phyloP scores from a whole-genome alignment of 495 filamentous ascomycete genomes.

The Penicillium steckii region DNA sequence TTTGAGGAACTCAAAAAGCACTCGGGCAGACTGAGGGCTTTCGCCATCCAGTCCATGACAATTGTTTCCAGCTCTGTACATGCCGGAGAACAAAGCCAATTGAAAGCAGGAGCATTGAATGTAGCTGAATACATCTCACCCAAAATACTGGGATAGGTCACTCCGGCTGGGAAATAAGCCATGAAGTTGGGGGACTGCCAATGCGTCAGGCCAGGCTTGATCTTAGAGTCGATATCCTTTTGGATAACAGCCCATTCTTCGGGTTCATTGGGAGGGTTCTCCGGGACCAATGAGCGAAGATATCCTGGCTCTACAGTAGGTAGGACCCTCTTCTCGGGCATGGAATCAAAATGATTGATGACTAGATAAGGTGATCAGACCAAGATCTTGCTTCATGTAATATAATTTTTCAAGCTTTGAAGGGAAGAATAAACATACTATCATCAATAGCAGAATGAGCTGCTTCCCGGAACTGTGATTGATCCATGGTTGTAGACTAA shows the following conservation, averaged over 20 bases:
- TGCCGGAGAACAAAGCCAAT: constrained; percentile 94
- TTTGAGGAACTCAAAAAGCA: constrained; percentile 75
- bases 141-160: constrained; percentile 82
- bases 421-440: constrained; percentile 61
- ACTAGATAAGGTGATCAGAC: constrained; percentile 49
- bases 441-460: constrained; percentile 82
- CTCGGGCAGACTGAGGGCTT: constrained; percentile 67
- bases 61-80: constrained; percentile 96
- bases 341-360: constrained; percentile 75
- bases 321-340: constrained; percentile 69
- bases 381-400: not conserved
- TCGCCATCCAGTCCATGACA: constrained; percentile 88
- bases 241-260: constrained; percentile 83
- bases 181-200: constrained; percentile 97
- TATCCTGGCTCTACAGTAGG: constrained; percentile 85
- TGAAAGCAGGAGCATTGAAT: constrained; percentile 89
- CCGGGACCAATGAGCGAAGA: constrained; percentile 74
- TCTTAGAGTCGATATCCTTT: constrained; percentile 79
- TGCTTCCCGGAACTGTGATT: constrained; percentile 75
- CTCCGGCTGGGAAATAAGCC: constrained; percentile 88
- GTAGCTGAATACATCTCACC: constrained; percentile 91
- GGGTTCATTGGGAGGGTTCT: constrained; percentile 65
- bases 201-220: constrained; percentile 92
- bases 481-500: constrained; percentile 69
- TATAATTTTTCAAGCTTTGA: not conserved